These are phyloP conservation scores for Xylaria sp. DNA, from an alignment of 2,329 filamentous ascomycete genomes.

Conservation along the genomic window DNA sequence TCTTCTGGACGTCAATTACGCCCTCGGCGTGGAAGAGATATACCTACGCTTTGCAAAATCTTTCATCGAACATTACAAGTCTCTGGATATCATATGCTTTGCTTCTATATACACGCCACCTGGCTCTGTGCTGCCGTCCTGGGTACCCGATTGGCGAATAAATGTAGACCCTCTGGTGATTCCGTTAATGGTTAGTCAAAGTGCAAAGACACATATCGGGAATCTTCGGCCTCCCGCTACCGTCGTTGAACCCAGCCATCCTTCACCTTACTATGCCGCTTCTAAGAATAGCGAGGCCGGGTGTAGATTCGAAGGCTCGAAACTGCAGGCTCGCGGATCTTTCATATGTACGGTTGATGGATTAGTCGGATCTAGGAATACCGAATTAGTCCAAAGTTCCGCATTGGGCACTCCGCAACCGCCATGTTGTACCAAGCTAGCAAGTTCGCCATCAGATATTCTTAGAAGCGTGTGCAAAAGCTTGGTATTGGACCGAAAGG, in stretches of 20 bases:
- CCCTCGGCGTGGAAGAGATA: background rate
- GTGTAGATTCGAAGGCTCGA: slow-evolving; percentile 1
- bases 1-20: background rate
- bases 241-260: background rate
- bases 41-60: background rate
- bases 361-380: background rate
- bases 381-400: background rate
- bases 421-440: background rate
- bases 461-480: slow-evolving; percentile 9
- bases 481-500: slow-evolving; percentile 5
- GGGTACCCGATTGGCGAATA: slow-evolving; percentile 5
- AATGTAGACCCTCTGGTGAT: background rate
- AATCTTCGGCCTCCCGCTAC: slow-evolving; percentile 5
- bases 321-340: background rate
- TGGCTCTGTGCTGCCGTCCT: slow-evolving; percentile 6
- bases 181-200: slow-evolving; percentile 11
- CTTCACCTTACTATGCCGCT: background rate
- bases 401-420: background rate
- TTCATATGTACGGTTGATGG: background rate
- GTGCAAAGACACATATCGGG: slow-evolving; percentile 4
- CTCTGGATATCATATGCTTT: slow-evolving; percentile 4
- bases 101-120: background rate
- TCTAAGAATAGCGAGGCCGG: background rate
- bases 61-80: background rate
- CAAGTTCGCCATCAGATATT: background rate